phyloP scores from a whole-genome alignment of 2,329 filamentous ascomycete species.

The Ceratocystis alfenasii region DNA sequence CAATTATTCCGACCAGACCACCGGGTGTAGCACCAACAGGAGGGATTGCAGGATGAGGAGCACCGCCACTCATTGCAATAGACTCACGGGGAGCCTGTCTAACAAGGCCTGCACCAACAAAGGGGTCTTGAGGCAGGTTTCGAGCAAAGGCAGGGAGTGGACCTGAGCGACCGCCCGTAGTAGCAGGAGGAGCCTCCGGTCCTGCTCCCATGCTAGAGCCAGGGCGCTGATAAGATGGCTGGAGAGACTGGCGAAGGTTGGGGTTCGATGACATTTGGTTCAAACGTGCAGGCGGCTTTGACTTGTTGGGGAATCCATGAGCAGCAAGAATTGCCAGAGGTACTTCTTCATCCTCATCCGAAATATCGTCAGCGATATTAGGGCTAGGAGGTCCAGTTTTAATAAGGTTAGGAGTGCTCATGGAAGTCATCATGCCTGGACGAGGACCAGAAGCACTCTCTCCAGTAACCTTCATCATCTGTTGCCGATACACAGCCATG shows the following conservation, averaged over 20 bases:
- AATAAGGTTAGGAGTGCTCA: constrained; percentile 51
- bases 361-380: constrained; percentile 37
- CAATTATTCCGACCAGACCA: constrained; percentile 79
- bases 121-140: constrained; percentile 72
- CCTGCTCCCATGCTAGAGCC: constrained; percentile 37
- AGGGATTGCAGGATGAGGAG: constrained; percentile 33
- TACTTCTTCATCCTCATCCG: constrained; percentile 78
- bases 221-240: constrained; percentile 31
- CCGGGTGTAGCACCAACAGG: constrained; percentile 39
- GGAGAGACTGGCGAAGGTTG: constrained; percentile 50
- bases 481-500: constrained; percentile 77
- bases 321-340: constrained; percentile 77
- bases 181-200: constrained; percentile 20
- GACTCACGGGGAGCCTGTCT: constrained; percentile 63
- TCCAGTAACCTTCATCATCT: constrained; percentile 94
- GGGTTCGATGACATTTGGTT: constrained; percentile 56
- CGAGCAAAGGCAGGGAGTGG: constrained; percentile 71
- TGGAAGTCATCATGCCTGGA: constrained; percentile 44
- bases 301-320: constrained; percentile 74
- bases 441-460: constrained; percentile 31
- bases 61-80: constrained; percentile 53
- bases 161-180: constrained; percentile 26
- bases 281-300: constrained; percentile 58
- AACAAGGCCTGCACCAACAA: constrained; percentile 65
- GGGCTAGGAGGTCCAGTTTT: constrained; percentile 27